phyloP scores from a whole-genome alignment of 1,284 basidiomycete genomes.

The Sanghuangporus weigelae region DNA sequence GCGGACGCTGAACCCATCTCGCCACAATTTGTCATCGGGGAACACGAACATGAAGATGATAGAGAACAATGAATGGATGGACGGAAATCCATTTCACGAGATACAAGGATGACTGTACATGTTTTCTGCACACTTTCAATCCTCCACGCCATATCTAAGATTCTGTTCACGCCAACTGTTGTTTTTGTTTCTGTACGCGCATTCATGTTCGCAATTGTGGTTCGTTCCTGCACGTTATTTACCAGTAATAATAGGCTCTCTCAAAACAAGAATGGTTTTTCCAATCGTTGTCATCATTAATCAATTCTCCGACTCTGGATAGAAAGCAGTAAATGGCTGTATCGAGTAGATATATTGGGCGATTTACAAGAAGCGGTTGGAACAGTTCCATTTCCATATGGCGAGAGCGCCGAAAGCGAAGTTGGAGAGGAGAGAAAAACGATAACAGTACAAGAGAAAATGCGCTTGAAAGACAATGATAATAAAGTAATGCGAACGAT shows the following conservation, averaged over 20 bases:
- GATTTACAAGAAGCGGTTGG: neutral
- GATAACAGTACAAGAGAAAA: slow-evolving; percentile 2
- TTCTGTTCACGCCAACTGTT: neutral
- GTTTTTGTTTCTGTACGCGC: neutral
- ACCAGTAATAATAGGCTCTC: neutral
- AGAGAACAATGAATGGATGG: neutral
- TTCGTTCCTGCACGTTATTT: neutral
- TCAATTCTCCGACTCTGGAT: neutral
- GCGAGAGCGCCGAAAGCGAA: neutral
- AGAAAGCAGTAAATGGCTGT: neutral
- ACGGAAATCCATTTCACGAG: neutral
- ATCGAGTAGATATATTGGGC: neutral
- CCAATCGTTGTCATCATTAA: neutral
- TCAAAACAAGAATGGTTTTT: too few relatives aligned
- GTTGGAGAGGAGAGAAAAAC: neutral
- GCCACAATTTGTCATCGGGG: slow-evolving; percentile 17
- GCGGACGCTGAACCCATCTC: slow-evolving; percentile 13
- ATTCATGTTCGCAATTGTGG: neutral
- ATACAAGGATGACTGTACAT: neutral
- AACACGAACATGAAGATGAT: slow-evolving; percentile 9
- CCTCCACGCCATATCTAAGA: neutral
- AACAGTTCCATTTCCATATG: neutral
- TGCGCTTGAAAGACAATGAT: neutral
- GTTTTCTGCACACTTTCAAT: neutral
- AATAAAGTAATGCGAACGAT: neutral